Evolutionary conservation across 78 protist species (phyloP), one percentile per base, ranked within the genome.

Genomic region (Isochrysis galbana): DNA sequence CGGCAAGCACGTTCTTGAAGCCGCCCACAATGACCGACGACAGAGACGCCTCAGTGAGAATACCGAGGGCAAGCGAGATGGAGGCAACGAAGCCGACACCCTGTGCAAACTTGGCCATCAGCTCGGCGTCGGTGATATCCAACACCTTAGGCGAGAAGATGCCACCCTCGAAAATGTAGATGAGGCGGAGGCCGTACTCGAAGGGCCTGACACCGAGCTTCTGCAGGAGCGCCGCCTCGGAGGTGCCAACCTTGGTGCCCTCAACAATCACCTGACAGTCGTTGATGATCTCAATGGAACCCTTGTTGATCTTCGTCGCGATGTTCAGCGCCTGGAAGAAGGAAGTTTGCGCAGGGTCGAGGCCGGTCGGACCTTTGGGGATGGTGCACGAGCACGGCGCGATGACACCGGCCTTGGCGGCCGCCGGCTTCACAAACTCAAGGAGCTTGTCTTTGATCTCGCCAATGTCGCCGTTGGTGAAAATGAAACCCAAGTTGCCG

Each of bases 321-420:
- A 99, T 98, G 98, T 97, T 96, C 70, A 99, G 97, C 5, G 99
- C 99, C 95, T 98, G 99, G 95, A 99, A 96, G 99, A 99, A 99
- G 41, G 98, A 91, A 61, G 99, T 99, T 95, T 97, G 97, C 48
- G 98, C 94, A 72, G 99, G 99, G 61, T 96, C 99, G 74, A 98
- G 93, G 69, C 99, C 99, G 26, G 99, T 99, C 91, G 92, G 94
- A 21, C 99, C 99, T 2, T 98, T 96, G 47, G 98, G 99, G 93
- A 99, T 90, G 93, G 48, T 25, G 83, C 98, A 99, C 89, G 95
- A 96, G 77, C 7, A 3, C 80, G 98, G 99, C 39, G 99, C 98
- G 77, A 98, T 44, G 83, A 97, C 97, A 54, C 99, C 99, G 41
- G 97, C 98, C 84, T 94, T 92, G 91, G 99, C 99, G 38, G 99